Evolutionary conservation across 495 filamentous ascomycete species (phyloP), one percentile per base, ranked within the genome.

Genomic region (Elaphomyces granulatus): DNA sequence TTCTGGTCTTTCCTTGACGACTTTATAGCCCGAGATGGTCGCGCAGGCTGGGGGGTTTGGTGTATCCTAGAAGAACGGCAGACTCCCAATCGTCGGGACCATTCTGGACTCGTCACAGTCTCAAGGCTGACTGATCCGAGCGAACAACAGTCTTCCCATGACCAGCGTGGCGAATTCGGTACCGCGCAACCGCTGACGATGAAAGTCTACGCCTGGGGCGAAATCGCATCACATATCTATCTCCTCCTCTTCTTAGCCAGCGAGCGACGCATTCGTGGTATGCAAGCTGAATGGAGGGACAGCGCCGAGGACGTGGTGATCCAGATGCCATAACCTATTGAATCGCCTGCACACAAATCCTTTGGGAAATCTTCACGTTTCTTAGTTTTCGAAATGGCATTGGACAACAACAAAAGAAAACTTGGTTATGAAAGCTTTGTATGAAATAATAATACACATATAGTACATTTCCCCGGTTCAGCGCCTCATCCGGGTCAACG

Each of bases 1-100:
- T 72, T 75, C 38, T 86, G 81, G 82, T 44, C 53, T 2, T 82
- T 72, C 38, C 52, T 87, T 3, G 56, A 53, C 0, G 66, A 72
- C 2, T 78, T 76, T 44, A 48, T 87, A 8, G 60, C 59, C 2
- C 47, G 38, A n/a, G 63, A 64, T 14, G 77, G 71, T 0, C 48
- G 61, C 15, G 78, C 77, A 0, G 82, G 81, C 0, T 85, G 81
- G 79, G 80, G 79, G 0, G 67, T 81, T 0, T 71, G 68, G 66
- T 72, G 66, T 48, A 52, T 66, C 15, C 45, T 63, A 0, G 57
- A 68, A 14, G 48, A 54, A 42, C 62, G 63, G 28, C n/a, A n/a
- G n/a, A 37, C 19, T 34, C 55, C 60, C 14, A 23, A 45, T 21
- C 34, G 34, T 10, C 19, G 20, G 6, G 10, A 41, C 20, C 30